phyloP scores from a whole-genome alignment of 768 basidiomycete species.

The Crassisporium funariophilum region DNA sequence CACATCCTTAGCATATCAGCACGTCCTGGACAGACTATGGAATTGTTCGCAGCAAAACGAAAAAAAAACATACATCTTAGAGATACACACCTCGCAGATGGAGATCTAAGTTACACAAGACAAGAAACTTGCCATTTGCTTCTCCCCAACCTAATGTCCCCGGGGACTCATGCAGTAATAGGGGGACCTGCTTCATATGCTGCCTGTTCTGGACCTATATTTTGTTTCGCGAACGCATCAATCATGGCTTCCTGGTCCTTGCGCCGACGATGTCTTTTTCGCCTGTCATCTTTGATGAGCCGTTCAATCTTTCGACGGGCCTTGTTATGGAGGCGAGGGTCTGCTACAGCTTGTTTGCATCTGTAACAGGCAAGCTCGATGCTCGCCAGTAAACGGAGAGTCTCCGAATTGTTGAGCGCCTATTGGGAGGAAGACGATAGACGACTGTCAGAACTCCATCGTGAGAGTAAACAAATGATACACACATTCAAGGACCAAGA shows the following conservation, averaged over 20 bases:
- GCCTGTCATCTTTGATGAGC: slow-evolving; percentile 83
- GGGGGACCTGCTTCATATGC: slow-evolving; percentile 17
- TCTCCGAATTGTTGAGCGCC: slow-evolving; percentile 85
- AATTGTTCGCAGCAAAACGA: slow-evolving; percentile 14
- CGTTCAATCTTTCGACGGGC: slow-evolving; percentile 73
- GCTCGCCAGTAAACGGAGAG: slow-evolving; percentile 77
- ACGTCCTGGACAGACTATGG: not conserved
- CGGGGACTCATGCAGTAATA: slow-evolving; percentile 17
- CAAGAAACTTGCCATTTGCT: slow-evolving; percentile 12
- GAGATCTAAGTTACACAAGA: slow-evolving; percentile 25
- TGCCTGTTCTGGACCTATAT: slow-evolving; percentile 35
- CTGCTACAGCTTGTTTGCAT: slow-evolving; percentile 66
- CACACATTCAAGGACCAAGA: slow-evolving; percentile 86
- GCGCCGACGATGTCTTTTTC: slow-evolving; percentile 77
- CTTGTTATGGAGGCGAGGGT: slow-evolving; percentile 68
- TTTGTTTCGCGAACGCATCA: slow-evolving; percentile 71
- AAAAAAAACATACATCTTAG: slow-evolving; percentile 19
- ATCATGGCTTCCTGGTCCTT: slow-evolving; percentile 85
- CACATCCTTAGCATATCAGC: too few species aligned
- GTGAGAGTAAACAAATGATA: slow-evolving; percentile 15
- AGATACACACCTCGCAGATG: slow-evolving; percentile 18
- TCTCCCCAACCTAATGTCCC: slow-evolving; percentile 5
- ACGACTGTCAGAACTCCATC: not conserved
- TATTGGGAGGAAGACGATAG: slow-evolving; percentile 24
- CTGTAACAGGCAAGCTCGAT: slow-evolving; percentile 85